Base-by-base conservation (phyloP, 805 yeast genomes). In the Zygosaccharomyces pseudorouxii region DNA sequence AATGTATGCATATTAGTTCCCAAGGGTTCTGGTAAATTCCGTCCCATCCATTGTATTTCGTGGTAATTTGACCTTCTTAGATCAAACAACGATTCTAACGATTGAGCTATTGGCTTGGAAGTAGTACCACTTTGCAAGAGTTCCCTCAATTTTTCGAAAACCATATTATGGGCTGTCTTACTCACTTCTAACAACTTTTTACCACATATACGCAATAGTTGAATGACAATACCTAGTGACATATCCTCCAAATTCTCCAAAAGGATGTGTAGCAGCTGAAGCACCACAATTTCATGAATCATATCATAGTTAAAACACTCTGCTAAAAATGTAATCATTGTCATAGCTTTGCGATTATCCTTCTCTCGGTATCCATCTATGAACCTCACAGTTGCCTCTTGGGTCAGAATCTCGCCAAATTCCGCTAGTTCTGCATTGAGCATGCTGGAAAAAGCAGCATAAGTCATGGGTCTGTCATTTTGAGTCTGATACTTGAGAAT, bases 341-440 rank as follows among this genome's bases (percentile, higher is more conserved):
- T 65, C 5, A 71, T 59, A 43, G 84, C 77, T 4, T 62, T 53
- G 0, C 58, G 52, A 49, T 73, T 75, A 55, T 81, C 75, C 49
- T 76, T 73, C 19, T 70, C 59, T 55, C 71, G 69, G 63, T 71
- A 82, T 0, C 75, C 75, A 52, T 74, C 72, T 39, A 82, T 74
- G 65, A 87, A 86, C 48, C 75, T 81, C 3, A 81, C 56, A 1
- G 84, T 69, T 23, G 83, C 64, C 51, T 93, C 71, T 7, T 73
- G 59, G 0, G 75, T 62, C 28, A 86, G 53, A 4, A 83, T 62
- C 48, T 76, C 76, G 2, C 95, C 96, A 14, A 87, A 67, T 30
- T 77, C 77, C 0, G 95, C 93, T 3, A 86, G 62, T 54, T 83
- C 79, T 4, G 85, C 75, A 63, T 86, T 84, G 9, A 89, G 45